phyloP scores from a whole-genome alignment of 2,329 filamentous ascomycete genomes.

The Diaporthe sp. region DNA sequence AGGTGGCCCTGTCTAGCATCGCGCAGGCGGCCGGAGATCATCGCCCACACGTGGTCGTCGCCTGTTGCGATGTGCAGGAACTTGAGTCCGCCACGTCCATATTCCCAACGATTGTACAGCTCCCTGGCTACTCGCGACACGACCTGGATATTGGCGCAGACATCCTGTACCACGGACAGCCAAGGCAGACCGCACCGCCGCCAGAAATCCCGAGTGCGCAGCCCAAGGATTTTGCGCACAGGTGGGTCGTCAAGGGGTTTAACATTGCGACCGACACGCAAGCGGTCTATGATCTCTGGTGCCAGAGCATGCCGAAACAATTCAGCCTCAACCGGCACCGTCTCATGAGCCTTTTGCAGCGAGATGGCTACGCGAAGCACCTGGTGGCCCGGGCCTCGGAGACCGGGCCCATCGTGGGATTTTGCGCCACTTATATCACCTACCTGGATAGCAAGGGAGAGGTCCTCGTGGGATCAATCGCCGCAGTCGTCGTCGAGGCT shows the following conservation, averaged over 20 bases:
- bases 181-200: slow-evolving; percentile 45
- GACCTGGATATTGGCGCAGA: slow-evolving; percentile 66
- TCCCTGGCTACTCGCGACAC: slow-evolving; percentile 61
- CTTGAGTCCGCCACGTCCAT: slow-evolving; percentile 55
- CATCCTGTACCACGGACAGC: slow-evolving; percentile 58
- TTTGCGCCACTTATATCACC: slow-evolving; percentile 72
- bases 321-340: slow-evolving; percentile 61
- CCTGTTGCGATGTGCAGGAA: slow-evolving; percentile 62
- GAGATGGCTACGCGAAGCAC: slow-evolving; percentile 70
- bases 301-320: slow-evolving; percentile 57
- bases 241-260: slow-evolving; percentile 60
- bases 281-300: slow-evolving; percentile 63
- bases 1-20: slow-evolving; percentile 65
- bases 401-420: slow-evolving; percentile 63
- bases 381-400: slow-evolving; percentile 67
- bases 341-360: slow-evolving; percentile 63
- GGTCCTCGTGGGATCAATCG: slow-evolving; percentile 68
- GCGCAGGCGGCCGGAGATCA: slow-evolving; percentile 60
- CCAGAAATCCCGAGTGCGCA: slow-evolving; percentile 46
- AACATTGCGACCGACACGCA: slow-evolving; percentile 56
- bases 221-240: slow-evolving; percentile 50
- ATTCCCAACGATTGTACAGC: slow-evolving; percentile 68
- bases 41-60: slow-evolving; percentile 65
- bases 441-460: slow-evolving; percentile 68
- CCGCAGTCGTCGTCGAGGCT: slow-evolving; percentile 66